Percentiles rank a stretch among this genome's conserved stretches.
Evolutionary conservation across 2,329 filamentous ascomycete species (phyloP).

Genomic region (Aspergillus sp.): DNA sequence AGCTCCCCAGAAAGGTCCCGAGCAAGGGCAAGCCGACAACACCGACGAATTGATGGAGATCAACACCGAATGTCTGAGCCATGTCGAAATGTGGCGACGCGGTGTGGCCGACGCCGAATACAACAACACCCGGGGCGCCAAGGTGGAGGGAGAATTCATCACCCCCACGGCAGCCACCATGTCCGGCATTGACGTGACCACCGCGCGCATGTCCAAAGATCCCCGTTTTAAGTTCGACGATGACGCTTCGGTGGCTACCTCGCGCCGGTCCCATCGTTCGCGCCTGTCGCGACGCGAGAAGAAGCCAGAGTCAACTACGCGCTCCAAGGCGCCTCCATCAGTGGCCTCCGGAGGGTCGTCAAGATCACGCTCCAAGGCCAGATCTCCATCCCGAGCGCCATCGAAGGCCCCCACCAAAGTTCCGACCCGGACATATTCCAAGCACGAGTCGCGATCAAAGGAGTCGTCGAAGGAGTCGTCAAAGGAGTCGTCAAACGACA

Average conservation of each 20-base stretch:
- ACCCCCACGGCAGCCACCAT: constrained; percentile 49
- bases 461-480: constrained; percentile 10
- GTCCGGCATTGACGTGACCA: constrained; percentile 36
- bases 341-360: not conserved
- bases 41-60: constrained; percentile 52
- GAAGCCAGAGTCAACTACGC: constrained; percentile 10
- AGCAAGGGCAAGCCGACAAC: constrained; percentile 19
- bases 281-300: constrained; percentile 13
- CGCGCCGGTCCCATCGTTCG: constrained; percentile 28
- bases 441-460: constrained; percentile 8
- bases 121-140: constrained; percentile 45
- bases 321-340: too few species aligned
- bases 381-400: constrained; percentile 10
- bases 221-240: constrained; percentile 30
- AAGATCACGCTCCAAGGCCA: constrained; percentile 3
- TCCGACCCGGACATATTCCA: constrained; percentile 12
- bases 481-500: constrained; percentile 13
- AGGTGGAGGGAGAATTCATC: constrained; percentile 58
- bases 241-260: constrained; percentile 27
- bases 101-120: constrained; percentile 54
- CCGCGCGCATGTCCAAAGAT: constrained; percentile 21
- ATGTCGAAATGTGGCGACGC: constrained; percentile 55
- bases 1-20: constrained; percentile 1
- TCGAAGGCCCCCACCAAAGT: constrained; percentile 12
- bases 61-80: constrained; percentile 43